Evolutionary conservation across 2,329 filamentous ascomycete species (phyloP).

Genomic region (Ophiostoma triangulosporum): DNA sequence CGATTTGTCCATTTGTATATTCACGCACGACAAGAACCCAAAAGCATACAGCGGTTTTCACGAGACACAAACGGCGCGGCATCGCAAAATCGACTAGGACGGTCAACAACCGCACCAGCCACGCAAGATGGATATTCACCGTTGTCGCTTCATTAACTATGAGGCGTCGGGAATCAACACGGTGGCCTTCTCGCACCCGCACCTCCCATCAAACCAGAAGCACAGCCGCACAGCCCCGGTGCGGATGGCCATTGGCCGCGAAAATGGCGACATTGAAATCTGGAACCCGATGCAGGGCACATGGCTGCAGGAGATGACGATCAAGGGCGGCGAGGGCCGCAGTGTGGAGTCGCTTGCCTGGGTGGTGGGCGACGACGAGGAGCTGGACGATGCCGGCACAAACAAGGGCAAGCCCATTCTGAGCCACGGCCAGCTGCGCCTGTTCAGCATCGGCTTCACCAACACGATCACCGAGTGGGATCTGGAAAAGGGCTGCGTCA

Average conservation of each 20-base stretch:
- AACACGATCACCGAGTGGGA: slow-evolving; percentile 93
- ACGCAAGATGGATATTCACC: slow-evolving; percentile 87
- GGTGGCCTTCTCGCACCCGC: slow-evolving; percentile 78
- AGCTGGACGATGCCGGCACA: slow-evolving; percentile 43
- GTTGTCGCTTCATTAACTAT: slow-evolving; percentile 89
- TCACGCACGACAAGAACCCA: background rate
- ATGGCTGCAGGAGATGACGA: slow-evolving; percentile 83
- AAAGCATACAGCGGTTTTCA: no score
- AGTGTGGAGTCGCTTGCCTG: slow-evolving; percentile 85
- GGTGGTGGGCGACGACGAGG: slow-evolving; percentile 73
- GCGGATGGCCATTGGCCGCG: slow-evolving; percentile 76
- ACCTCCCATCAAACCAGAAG: slow-evolving; percentile 29
- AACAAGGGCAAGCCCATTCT: slow-evolving; percentile 35
- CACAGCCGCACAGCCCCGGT: slow-evolving; percentile 44
- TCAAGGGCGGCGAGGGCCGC: slow-evolving; percentile 69
- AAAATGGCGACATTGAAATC: slow-evolving; percentile 93
- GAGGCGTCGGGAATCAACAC: slow-evolving; percentile 87
- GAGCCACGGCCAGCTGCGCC: slow-evolving; percentile 58
- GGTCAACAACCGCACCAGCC: background rate
- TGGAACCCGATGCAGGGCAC: slow-evolving; percentile 77
- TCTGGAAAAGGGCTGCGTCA: slow-evolving; percentile 61
- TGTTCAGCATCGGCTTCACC: slow-evolving; percentile 95
- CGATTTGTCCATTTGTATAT: background rate
- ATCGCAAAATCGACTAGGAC: background rate
- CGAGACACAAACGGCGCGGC: background rate